These are phyloP conservation scores for Xylaria sp. DNA, from an alignment of 2,329 filamentous ascomycete species.

Conservation along the genomic window DNA sequence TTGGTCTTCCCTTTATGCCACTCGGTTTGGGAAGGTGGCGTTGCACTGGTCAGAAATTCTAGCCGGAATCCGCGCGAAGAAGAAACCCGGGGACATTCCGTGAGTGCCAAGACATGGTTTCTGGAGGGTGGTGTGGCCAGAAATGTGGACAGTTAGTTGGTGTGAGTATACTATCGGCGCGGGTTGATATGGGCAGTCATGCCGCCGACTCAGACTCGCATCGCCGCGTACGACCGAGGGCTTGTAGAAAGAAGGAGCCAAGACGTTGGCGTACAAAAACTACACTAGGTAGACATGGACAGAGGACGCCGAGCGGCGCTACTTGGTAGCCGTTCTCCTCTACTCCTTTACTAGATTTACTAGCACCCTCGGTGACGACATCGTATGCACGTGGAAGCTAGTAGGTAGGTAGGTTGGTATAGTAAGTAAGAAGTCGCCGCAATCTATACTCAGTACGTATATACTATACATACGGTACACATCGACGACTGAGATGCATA, in stretches of 20 bases:
- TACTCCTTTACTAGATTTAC: background rate
- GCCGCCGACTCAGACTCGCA: constrained; percentile 31
- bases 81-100: constrained; percentile 27
- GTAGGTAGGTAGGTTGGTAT: no score
- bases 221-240: constrained; percentile 31
- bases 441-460: background rate
- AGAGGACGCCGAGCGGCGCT: constrained; percentile 5
- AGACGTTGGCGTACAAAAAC: constrained; percentile 23
- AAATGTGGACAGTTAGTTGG: background rate
- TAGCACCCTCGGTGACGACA: constrained; percentile 25
- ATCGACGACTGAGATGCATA: no score
- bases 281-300: constrained; percentile 14
- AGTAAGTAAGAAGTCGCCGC: constrained; percentile 1
- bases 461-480: no score
- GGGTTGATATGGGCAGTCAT: constrained; percentile 5
- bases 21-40: constrained; percentile 3
- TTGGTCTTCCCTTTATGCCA: constrained; percentile 7
- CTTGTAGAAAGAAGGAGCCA: constrained; percentile 28
- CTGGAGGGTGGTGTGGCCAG: background rate
- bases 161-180: background rate
- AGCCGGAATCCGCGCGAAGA: constrained; percentile 4
- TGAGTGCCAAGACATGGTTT: constrained; percentile 24
- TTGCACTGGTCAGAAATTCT: constrained; percentile 15
- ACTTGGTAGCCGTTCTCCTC: constrained; percentile 11
- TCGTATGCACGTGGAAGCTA: constrained; percentile 7